Evolutionary conservation across 495 filamentous ascomycete genomes (phyloP).

Genomic region (Aspergillus conjunctus): DNA sequence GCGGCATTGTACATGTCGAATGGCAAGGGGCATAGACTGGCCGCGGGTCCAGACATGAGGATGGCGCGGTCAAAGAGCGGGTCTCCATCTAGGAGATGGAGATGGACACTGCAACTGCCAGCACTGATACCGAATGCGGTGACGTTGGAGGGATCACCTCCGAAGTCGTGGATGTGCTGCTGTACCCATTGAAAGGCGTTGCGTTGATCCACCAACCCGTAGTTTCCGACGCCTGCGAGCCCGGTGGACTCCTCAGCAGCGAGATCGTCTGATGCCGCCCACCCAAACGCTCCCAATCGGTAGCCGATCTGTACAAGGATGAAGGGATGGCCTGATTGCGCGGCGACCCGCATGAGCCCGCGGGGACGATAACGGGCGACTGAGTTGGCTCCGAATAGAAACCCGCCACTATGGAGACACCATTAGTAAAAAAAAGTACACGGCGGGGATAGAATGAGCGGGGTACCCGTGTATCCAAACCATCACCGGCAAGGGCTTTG

Average conservation of each 20-base stretch:
- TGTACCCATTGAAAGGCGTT: background rate
- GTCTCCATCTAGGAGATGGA: background rate
- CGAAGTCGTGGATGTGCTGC: background rate
- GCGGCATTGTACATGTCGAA: background rate
- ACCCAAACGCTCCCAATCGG: background rate
- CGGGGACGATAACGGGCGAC: background rate
- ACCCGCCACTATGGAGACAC: background rate
- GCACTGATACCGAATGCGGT: background rate
- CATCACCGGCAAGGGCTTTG: background rate
- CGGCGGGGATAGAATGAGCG: background rate
- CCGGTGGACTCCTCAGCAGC: background rate
- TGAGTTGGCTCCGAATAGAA: background rate
- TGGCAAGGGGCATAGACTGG: background rate
- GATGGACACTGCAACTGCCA: background rate
- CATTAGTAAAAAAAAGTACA: background rate
- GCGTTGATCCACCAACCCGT: background rate
- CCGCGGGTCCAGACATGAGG: background rate
- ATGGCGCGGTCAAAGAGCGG: background rate
- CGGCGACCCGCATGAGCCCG: background rate
- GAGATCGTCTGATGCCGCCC: background rate
- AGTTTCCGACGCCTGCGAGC: background rate
- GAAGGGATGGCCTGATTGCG: background rate
- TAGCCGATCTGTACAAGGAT: background rate
- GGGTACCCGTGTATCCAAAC: background rate
- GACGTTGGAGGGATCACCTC: background rate